phyloP scores from a whole-genome alignment of 2,329 filamentous ascomycete species.

The Fonsecaea monophora region DNA sequence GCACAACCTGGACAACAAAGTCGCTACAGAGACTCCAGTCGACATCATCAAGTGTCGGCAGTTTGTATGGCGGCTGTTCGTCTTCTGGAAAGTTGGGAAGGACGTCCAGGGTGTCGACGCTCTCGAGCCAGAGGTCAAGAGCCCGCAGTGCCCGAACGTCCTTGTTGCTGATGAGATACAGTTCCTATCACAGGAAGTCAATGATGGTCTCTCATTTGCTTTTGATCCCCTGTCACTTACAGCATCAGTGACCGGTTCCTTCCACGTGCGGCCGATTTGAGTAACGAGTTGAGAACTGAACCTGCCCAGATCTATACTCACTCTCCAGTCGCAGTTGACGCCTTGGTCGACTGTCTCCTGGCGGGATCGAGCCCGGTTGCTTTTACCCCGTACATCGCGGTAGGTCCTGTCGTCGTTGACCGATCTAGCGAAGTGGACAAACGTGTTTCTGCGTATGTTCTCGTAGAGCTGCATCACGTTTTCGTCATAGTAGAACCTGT shows the following conservation, averaged over 20 bases:
- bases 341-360: constrained; percentile 13
- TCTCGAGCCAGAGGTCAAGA: constrained; percentile 13
- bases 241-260: constrained; percentile 9
- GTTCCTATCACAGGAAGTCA: constrained; percentile 4
- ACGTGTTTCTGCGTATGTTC: background rate
- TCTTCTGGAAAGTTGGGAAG: constrained; percentile 15
- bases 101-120: constrained; percentile 8
- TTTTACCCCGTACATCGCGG: background rate
- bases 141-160: constrained; percentile 10
- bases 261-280: constrained; percentile 4
- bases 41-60: background rate
- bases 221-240: background rate
- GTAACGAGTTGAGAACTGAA: constrained; percentile 16
- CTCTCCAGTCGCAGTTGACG: constrained; percentile 10
- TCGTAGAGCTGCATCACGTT: constrained; percentile 16
- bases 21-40: constrained; percentile 12
- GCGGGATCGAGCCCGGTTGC: constrained; percentile 3
- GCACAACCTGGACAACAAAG: constrained; percentile 5
- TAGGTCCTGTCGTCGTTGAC: background rate
- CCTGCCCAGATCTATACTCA: constrained; percentile 7
- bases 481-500: constrained; percentile 14
- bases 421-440: background rate
- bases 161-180: constrained; percentile 15
- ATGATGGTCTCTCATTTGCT: background rate
- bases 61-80: background rate